Evolutionary conservation across 78 protist species (phyloP), one percentile per base, ranked within the genome.

Genomic region (Emiliania huxleyi): DNA sequence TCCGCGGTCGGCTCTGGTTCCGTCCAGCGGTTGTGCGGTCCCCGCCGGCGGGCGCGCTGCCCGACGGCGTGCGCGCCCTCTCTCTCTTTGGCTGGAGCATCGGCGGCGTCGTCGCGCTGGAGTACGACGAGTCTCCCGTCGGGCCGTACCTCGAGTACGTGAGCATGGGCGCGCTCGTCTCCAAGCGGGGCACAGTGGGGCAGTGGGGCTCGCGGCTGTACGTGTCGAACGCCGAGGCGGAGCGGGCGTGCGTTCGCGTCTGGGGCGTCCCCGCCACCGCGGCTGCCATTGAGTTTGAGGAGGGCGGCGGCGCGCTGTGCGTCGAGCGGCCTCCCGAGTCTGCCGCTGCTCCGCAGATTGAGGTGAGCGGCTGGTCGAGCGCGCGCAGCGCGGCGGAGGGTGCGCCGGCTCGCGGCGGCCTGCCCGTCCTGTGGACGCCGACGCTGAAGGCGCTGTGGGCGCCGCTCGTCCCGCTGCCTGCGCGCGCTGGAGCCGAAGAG

Each of bases 101-200:
- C n/a, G 90, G 90, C 4, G 90, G 90, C 22, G 44, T 44, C 23
- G 90, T 84, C 44, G 56, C 69, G 26, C 22, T 84, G 88, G 35
- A 84, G 62, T 84, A 84, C 62, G 90, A 84, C 62, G 69, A 22
- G 11, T 84, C 90, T 2, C 90, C 90, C 43, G 90, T 84, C 45
- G 69, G 69, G 45, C 90, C 56, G 6, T 84, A 84, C 62, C 90
- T 44, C 43, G 90, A 84, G 90, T 84, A 84, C 69, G 90, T 84
- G 52, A 26, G 43, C 5, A 84, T 84, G 90, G 90, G 90, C 2
- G 2, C 90, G 1, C 69, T 84, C 23, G 90, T 84, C 29, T 18
- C 90, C 43, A 84, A 84, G 40, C 90, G 90, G 0, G 90, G 90
- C 4, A 69, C 90, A 1, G 23, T 84, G 12, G 90, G 90, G 8